Conservation (phyloP, 306 rosid species). For the Begonia fuchsioides region DNA sequence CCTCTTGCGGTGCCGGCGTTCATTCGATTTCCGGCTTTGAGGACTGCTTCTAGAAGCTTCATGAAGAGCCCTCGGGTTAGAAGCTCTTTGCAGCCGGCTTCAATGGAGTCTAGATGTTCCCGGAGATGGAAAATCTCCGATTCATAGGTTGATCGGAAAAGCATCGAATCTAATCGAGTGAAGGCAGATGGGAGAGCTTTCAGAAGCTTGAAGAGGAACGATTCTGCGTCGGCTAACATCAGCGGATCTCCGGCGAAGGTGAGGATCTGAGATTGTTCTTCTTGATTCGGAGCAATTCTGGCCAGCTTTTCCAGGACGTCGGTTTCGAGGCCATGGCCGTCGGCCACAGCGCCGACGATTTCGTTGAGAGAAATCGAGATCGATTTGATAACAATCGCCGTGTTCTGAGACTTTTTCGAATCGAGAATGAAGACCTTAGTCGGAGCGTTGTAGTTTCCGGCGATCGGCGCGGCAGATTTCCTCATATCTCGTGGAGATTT, state of each 20-base stretch:
- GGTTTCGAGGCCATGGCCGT: constrained; percentile 46
- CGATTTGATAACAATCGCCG: constrained; percentile 56
- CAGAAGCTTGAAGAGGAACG: constrained; percentile 54
- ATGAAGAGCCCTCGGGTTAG: constrained; percentile 38
- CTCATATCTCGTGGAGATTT: constrained; percentile 23
- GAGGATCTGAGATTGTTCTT: constrained; percentile 50
- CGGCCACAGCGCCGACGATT: constrained; percentile 46
- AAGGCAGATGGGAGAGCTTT: constrained; percentile 65
- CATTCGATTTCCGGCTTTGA: constrained; percentile 78
- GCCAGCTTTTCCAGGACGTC: constrained; percentile 72
- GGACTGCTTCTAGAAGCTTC: constrained; percentile 76
- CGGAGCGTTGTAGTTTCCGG: constrained; percentile 21
- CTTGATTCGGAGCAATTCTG: constrained; percentile 55
- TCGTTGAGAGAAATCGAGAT: constrained; percentile 39
- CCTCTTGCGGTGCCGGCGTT: constrained; percentile 87
- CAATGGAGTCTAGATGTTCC: constrained; percentile 44
- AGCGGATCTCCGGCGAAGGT: constrained; percentile 45
- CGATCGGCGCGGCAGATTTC: constrained; percentile 8
- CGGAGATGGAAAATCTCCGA: constrained; percentile 42
- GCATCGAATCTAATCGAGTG: constrained; percentile 50
- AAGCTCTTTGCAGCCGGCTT: constrained; percentile 56
- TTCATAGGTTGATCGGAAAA: constrained; percentile 46
- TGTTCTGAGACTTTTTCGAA: constrained; percentile 63
- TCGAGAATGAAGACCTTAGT: constrained; percentile 55
- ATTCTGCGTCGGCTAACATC: constrained; percentile 61